These are phyloP conservation scores for Saksenaea oblongispora DNA, from an alignment of 371 early-diverging fungal species.

Conservation along the genomic window DNA sequence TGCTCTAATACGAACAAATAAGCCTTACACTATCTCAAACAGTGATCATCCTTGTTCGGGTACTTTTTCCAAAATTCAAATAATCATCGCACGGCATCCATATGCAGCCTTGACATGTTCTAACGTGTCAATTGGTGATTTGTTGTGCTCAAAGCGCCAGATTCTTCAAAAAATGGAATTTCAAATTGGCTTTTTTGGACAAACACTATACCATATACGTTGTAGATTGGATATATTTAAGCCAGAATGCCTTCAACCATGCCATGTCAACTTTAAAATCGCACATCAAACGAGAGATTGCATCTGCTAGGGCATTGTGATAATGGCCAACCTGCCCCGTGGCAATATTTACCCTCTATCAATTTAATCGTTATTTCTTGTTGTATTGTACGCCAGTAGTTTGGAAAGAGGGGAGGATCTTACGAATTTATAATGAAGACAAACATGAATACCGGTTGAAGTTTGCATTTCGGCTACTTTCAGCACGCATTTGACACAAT, in stretches of 20 bases:
- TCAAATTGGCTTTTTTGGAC: neutral
- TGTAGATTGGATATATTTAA: neutral
- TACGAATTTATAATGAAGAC: no score
- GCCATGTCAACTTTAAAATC: slow-evolving; percentile 9
- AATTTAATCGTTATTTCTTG: neutral
- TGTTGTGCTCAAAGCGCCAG: slow-evolving; percentile 1
- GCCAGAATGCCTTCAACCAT: neutral
- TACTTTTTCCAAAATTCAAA: slow-evolving; percentile 5
- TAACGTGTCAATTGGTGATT: neutral
- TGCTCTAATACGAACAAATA: slow-evolving; percentile 8
- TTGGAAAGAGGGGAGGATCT: no score
- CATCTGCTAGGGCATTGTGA: neutral
- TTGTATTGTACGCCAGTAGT: no score
- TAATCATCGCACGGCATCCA: slow-evolving; percentile 11
- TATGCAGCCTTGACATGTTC: slow-evolving; percentile 19
- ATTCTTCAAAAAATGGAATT: slow-evolving; percentile 9
- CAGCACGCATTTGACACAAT: no score
- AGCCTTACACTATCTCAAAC: neutral
- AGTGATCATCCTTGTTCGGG: neutral
- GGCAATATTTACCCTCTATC: neutral
- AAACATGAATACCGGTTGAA: no score
- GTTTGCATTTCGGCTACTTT: no score
- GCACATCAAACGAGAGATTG: slow-evolving; percentile 1
- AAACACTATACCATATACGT: slow-evolving; percentile 9
- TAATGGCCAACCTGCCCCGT: slow-evolving; percentile 10